Conservation (phyloP, 2,329 filamentous ascomycete species). For the Sporothrix pallida region DNA sequence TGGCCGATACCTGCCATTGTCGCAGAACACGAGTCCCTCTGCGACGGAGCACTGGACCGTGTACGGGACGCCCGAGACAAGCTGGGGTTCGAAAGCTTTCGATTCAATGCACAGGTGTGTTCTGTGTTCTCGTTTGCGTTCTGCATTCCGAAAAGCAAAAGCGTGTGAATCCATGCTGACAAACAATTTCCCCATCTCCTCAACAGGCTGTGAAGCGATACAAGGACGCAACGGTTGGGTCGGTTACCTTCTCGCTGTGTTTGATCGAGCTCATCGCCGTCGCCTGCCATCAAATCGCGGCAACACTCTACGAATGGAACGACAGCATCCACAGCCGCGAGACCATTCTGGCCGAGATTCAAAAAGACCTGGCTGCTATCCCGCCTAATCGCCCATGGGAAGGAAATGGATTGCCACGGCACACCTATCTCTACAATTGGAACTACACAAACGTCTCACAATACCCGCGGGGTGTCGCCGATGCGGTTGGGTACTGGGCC, state of each 20-base stretch:
- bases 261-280: not conserved
- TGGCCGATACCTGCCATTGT: not conserved
- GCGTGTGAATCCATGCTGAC: not conserved
- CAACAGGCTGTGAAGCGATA: not conserved
- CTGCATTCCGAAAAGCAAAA: not conserved
- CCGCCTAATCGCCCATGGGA: no score
- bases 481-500: not conserved
- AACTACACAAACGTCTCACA: not conserved
- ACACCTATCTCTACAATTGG: not conserved
- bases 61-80: not conserved
- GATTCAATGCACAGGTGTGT: not conserved
- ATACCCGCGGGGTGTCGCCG: not conserved
- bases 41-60: not conserved
- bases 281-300: not conserved
- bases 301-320: not conserved
- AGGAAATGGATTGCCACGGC: no score
- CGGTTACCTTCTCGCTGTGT: not conserved
- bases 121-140: not conserved
- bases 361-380: not conserved
- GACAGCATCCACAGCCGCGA: not conserved
- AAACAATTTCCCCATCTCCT: not conserved
- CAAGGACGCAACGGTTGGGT: not conserved
- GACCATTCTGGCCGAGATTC: not conserved
- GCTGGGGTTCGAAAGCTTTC: not conserved
- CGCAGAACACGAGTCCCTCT: not conserved